phyloP scores from a whole-genome alignment of 78 protist species.

The Diacronema lutheri region DNA sequence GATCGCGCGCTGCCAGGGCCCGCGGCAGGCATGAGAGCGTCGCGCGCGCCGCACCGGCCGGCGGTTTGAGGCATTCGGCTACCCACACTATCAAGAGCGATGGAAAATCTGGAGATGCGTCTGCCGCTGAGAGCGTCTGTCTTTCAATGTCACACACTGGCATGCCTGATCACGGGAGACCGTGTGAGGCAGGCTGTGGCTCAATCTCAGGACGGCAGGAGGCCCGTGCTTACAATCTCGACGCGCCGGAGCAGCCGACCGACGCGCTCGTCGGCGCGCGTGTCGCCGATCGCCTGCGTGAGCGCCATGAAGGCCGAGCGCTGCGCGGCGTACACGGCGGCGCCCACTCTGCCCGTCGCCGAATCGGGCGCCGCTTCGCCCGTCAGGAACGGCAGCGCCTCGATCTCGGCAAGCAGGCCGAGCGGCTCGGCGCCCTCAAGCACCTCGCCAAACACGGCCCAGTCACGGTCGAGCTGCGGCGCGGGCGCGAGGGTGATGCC shows the following conservation, averaged over 20 bases:
- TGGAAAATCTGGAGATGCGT: no score
- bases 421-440: neutral
- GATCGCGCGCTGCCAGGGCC: no score
- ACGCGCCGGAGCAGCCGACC: constrained; percentile 19
- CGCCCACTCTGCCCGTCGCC: neutral
- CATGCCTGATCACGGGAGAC: no score
- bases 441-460: neutral
- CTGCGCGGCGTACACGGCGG: neutral
- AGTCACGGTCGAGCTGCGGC: neutral
- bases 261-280: neutral
- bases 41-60: no score
- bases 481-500: constrained; percentile 6
- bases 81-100: no score
- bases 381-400: neutral
- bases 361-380: neutral
- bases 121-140: no score
- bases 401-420: neutral
- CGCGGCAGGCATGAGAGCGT: no score
- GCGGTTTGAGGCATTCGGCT: no score
- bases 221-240: neutral
- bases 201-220: neutral
- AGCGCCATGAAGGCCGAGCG: neutral
- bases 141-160: no score
- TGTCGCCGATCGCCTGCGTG: neutral
- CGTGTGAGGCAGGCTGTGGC: no score